A percentile compares a stretch with the other conserved stretches of the same genome.
Evolutionary conservation across 768 basidiomycete genomes (phyloP).

Genomic region (Suillus variegatus): DNA sequence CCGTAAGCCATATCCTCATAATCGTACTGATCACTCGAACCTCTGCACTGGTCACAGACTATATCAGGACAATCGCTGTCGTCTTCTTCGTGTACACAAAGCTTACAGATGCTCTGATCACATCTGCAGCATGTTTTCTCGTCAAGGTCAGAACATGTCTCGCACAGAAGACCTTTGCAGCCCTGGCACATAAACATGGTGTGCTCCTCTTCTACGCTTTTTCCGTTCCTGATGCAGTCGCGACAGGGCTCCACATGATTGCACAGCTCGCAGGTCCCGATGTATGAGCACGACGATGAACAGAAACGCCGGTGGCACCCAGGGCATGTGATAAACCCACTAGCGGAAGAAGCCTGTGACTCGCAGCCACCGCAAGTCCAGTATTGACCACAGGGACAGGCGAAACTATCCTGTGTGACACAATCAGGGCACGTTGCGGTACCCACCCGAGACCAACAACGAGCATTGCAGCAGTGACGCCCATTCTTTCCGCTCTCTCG

Average conservation of each 20-base stretch:
- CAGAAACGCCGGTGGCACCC: conserved; percentile 4
- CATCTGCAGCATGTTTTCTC: background rate
- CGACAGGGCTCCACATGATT: background rate
- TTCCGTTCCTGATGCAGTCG: conserved; percentile 5
- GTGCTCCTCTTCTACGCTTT: background rate
- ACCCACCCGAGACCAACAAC: conserved; percentile 3
- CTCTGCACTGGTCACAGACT: background rate
- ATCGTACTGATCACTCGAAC: background rate
- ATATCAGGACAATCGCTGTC: background rate
- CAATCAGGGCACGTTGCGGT: conserved; percentile 5
- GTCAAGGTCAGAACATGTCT: background rate
- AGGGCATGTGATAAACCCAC: background rate
- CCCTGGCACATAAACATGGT: background rate
- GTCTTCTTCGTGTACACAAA: background rate
- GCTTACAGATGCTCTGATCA: background rate
- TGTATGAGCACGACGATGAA: conserved; percentile 1
- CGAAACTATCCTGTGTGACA: conserved; percentile 3
- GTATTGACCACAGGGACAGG: conserved; percentile 1
- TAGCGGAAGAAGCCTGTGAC: background rate
- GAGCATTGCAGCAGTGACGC: background rate
- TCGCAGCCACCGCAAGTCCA: conserved; percentile 10
- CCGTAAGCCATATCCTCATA: no score
- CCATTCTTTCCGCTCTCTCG: background rate
- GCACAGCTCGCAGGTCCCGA: background rate
- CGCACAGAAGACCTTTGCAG: background rate